Percentiles rank a stretch among this genome's conserved stretches.
Evolutionary conservation across 768 basidiomycete genomes (phyloP).

Genomic region (Auricularia cornea): DNA sequence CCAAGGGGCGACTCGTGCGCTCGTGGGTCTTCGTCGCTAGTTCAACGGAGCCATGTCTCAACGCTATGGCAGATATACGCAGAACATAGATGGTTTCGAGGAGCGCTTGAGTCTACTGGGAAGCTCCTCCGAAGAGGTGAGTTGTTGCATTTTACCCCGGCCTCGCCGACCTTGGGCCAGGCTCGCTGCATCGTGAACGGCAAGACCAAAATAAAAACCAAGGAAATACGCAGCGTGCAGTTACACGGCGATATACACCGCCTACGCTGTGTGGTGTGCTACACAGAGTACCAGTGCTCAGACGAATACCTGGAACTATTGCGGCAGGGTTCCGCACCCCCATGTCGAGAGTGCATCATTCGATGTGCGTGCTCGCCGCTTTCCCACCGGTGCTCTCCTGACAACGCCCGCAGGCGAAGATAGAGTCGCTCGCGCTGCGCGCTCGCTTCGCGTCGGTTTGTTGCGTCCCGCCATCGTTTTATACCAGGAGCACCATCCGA

Average conservation of each 20-base stretch:
- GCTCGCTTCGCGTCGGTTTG: slow-evolving; percentile 66
- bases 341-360: slow-evolving; percentile 76
- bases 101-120: slow-evolving; percentile 67
- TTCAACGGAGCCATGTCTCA: neutral
- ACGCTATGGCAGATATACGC: neutral
- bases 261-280: slow-evolving; percentile 81
- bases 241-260: slow-evolving; percentile 90
- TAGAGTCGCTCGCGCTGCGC: slow-evolving; percentile 75
- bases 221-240: slow-evolving; percentile 81
- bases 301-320: slow-evolving; percentile 57
- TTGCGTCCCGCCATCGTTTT: slow-evolving; percentile 90
- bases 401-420: slow-evolving; percentile 44
- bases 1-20: slow-evolving; percentile 29
- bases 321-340: slow-evolving; percentile 60
- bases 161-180: neutral
- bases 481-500: slow-evolving; percentile 88
- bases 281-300: slow-evolving; percentile 66
- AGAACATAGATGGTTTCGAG: slow-evolving; percentile 92
- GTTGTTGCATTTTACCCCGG: slow-evolving; percentile 15
- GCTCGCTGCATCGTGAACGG: slow-evolving; percentile 40
- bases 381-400: slow-evolving; percentile 13
- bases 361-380: slow-evolving; percentile 53
- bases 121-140: slow-evolving; percentile 43
- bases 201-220: slow-evolving; percentile 56
- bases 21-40: slow-evolving; percentile 1